These are phyloP conservation scores for Buxus sempervirens DNA, from an alignment of 164 flowering plant species.

Conservation along the genomic window DNA sequence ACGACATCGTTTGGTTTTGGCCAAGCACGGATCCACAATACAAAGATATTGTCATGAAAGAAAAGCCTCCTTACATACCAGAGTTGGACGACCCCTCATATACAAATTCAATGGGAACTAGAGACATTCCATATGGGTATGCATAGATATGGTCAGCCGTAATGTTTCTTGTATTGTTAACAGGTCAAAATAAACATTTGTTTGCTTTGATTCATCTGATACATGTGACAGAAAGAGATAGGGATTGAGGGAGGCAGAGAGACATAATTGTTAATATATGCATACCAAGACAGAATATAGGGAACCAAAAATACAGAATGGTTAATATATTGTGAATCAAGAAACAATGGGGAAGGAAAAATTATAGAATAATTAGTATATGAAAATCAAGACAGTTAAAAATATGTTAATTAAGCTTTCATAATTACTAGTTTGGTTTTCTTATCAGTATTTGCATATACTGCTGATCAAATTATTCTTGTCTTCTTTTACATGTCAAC, in stretches of 20 bases:
- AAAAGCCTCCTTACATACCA: slow-evolving; percentile 73
- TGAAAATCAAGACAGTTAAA: no score
- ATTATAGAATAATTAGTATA: no score
- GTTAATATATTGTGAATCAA: no score
- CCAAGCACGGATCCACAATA: slow-evolving; percentile 64
- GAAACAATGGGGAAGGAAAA: no score
- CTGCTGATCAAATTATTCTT: not conserved
- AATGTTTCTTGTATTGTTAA: not conserved
- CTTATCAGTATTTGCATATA: not conserved
- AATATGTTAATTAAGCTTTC: not conserved
- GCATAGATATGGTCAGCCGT: slow-evolving; percentile 1
- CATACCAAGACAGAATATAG: no score
- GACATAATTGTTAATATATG: no score
- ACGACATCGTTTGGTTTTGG: slow-evolving; percentile 94
- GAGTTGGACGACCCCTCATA: slow-evolving; percentile 89
- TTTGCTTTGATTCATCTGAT: no score
- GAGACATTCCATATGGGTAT: slow-evolving; percentile 92
- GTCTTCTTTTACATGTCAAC: not conserved
- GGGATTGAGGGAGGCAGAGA: no score
- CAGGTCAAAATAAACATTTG: no score
- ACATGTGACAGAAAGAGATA: no score
- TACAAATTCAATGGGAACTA: slow-evolving; percentile 42
- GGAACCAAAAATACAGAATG: no score
- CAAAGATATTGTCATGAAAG: slow-evolving; percentile 47
- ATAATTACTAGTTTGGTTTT: not conserved